Percentiles rank a stretch among this genome's conserved stretches.
phyloP scores from a whole-genome alignment of 1,284 basidiomycete species.

The Cerrena zonata region DNA sequence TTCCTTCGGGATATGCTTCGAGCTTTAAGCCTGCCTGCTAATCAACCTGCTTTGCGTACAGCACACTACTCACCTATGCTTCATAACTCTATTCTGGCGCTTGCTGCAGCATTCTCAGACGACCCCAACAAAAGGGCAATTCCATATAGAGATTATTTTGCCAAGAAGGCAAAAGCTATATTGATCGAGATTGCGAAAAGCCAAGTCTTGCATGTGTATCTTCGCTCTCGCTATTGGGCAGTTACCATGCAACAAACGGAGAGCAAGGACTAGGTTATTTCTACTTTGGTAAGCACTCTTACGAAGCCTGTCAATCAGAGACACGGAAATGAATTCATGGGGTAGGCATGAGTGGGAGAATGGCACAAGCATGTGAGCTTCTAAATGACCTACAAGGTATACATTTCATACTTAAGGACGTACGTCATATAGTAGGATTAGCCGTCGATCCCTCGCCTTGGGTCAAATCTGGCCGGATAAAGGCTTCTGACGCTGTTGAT shows the following conservation, averaged over 20 bases:
- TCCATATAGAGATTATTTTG: constrained; percentile 44
- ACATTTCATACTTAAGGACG: too few relatives aligned
- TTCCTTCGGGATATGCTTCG: constrained; percentile 58
- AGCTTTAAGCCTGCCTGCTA: constrained; percentile 41
- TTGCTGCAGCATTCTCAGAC: constrained; percentile 55
- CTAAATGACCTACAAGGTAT: not conserved
- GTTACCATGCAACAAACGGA: constrained; percentile 51
- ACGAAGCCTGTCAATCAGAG: too few relatives aligned
- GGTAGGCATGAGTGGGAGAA: constrained; percentile 47
- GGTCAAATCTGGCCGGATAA: constrained; percentile 47
- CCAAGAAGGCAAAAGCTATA: constrained; percentile 44
- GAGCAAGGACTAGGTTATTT: constrained; percentile 54
- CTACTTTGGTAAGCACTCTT: constrained; percentile 52
- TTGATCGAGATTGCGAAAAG: constrained; percentile 52
- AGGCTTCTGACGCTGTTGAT: constrained; percentile 45
- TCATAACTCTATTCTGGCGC: constrained; percentile 60
- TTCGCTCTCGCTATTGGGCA: constrained; percentile 51
- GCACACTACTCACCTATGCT: constrained; percentile 67
- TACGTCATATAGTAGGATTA: constrained; percentile 41
- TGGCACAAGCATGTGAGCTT: constrained; percentile 37
- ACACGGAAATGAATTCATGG: too few relatives aligned
- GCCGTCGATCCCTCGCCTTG: constrained; percentile 51
- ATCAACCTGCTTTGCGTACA: constrained; percentile 40
- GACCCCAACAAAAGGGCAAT: constrained; percentile 44
- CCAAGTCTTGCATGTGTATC: constrained; percentile 57